Percentiles rank a stretch among this genome's conserved stretches.
phyloP scores from a whole-genome alignment of 2,329 filamentous ascomycete species.

The Aureobasidium sp. region DNA sequence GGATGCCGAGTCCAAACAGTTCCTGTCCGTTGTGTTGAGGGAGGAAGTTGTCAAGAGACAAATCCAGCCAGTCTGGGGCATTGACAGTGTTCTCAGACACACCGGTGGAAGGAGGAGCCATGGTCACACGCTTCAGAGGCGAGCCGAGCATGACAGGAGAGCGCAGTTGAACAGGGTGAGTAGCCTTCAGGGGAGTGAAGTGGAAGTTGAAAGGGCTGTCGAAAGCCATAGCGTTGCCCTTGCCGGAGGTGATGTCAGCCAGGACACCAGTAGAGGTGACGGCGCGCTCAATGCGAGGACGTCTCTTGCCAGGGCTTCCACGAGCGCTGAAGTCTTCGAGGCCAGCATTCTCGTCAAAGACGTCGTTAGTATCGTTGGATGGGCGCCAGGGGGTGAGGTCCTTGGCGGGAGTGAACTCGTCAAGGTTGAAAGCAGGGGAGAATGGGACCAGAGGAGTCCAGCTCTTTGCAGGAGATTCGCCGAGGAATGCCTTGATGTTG shows the following conservation, averaged over 20 bases:
- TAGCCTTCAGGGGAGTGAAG: slow-evolving; percentile 24
- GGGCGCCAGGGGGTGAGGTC: slow-evolving; percentile 2
- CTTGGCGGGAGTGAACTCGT: slow-evolving; percentile 7
- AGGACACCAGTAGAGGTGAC: slow-evolving; percentile 53
- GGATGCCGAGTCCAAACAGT: slow-evolving; percentile 46
- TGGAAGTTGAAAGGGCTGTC: slow-evolving; percentile 21
- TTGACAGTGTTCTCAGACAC: slow-evolving; percentile 3
- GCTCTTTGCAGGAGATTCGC: slow-evolving; percentile 57
- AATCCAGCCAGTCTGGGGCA: slow-evolving; percentile 17
- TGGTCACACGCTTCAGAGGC: slow-evolving; percentile 23
- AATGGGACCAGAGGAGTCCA: slow-evolving; percentile 47
- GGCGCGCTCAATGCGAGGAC: slow-evolving; percentile 54
- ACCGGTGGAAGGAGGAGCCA: slow-evolving; percentile 11
- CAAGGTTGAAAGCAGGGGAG: slow-evolving; percentile 57
- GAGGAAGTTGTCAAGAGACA: slow-evolving; percentile 18
- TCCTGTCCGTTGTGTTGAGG: slow-evolving; percentile 37
- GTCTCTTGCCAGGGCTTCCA: slow-evolving; percentile 61
- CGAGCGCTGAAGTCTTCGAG: slow-evolving; percentile 37
- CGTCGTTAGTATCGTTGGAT: background rate
- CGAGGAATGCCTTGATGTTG: slow-evolving; percentile 69
- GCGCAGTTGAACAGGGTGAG: slow-evolving; percentile 17
- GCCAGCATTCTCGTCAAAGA: slow-evolving; percentile 14
- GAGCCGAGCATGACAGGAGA: slow-evolving; percentile 24
- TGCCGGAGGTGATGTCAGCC: slow-evolving; percentile 48
- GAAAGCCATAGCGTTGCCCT: slow-evolving; percentile 18